Evolutionary conservation across 2,329 filamentous ascomycete genomes (phyloP).

Genomic region (Colletotrichum spaethianum): DNA sequence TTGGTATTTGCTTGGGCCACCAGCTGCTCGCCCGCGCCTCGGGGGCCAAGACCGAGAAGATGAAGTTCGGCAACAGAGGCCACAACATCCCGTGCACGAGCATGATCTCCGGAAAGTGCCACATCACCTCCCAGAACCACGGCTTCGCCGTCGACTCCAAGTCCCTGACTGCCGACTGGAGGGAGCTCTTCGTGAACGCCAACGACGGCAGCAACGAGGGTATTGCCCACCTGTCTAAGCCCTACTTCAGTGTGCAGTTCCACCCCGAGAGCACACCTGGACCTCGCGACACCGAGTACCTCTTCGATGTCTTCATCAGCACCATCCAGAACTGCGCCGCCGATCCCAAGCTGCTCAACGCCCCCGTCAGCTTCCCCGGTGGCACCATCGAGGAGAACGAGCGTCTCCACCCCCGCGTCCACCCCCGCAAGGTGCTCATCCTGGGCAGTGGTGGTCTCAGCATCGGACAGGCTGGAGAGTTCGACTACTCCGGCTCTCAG

Average conservation of each 20-base stretch:
- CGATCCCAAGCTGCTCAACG: conserved; percentile 75
- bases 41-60: conserved; percentile 89
- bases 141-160: conserved; percentile 91
- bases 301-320: conserved; percentile 97
- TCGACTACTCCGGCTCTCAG: conserved; percentile 98
- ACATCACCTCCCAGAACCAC: conserved; percentile 99
- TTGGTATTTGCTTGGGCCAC: conserved; percentile 96
- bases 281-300: conserved; percentile 93
- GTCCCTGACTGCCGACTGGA: conserved; percentile 84
- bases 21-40: conserved; percentile 91
- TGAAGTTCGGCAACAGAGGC: conserved; percentile 99
- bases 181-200: conserved; percentile 96
- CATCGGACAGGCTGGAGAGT: conserved; percentile 98
- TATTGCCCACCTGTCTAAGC: conserved; percentile 87
- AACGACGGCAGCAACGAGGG: conserved; percentile 99
- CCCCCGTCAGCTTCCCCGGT: conserved; percentile 89
- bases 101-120: conserved; percentile 94
- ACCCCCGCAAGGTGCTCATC: conserved; percentile 94
- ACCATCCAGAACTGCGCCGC: conserved; percentile 81
- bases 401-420: conserved; percentile 81
- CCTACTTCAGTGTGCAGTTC: conserved; percentile 99
- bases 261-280: conserved; percentile 98
- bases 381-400: conserved; percentile 86
- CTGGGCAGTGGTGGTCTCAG: conserved; percentile 95
- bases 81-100: conserved; percentile 99